Conservation (phyloP, 192 early-diverging fungal species). For the Coemansia sp. region DNA sequence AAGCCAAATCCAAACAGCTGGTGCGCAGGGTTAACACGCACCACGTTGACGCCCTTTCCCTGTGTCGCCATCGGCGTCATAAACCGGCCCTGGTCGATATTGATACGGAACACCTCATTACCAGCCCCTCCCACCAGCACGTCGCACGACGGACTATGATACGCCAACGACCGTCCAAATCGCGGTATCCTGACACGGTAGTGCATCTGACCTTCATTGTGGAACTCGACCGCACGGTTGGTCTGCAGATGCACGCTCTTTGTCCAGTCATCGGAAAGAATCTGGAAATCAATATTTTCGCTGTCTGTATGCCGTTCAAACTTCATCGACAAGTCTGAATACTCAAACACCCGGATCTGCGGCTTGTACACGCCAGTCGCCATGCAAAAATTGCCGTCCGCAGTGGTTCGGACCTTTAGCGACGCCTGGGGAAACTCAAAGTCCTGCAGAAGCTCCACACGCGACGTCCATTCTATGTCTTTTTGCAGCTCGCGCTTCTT, state of each 20-base stretch:
- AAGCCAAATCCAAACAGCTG: slow-evolving; percentile 90
- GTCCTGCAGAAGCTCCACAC: slow-evolving; percentile 96
- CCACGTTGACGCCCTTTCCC: slow-evolving; percentile 67
- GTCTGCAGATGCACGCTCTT: slow-evolving; percentile 89
- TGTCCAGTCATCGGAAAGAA: slow-evolving; percentile 97
- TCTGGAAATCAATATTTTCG: slow-evolving; percentile 84
- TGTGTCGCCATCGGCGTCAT: slow-evolving; percentile 78
- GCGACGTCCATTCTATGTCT: slow-evolving; percentile 82
- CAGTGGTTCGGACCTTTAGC: slow-evolving; percentile 75
- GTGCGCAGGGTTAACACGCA: slow-evolving; percentile 86
- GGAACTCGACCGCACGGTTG: slow-evolving; percentile 90
- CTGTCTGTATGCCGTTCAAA: slow-evolving; percentile 94
- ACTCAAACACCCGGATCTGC: slow-evolving; percentile 94
- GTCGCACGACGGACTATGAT: slow-evolving; percentile 91
- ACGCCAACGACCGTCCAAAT: slow-evolving; percentile 89
- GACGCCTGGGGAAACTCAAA: slow-evolving; percentile 98
- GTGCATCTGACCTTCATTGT: slow-evolving; percentile 93
- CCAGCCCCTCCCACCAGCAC: slow-evolving; percentile 78
- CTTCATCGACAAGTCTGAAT: slow-evolving; percentile 92
- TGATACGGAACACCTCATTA: slow-evolving; percentile 84
- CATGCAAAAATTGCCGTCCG: slow-evolving; percentile 84
- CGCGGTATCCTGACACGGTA: slow-evolving; percentile 92
- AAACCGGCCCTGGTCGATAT: slow-evolving; percentile 92
- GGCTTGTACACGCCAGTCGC: slow-evolving; percentile 99
- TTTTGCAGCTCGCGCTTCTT: slow-evolving; percentile 87